Conservation (phyloP, 805 yeast genomes). For the Metschnikowia reukaufii region DNA sequence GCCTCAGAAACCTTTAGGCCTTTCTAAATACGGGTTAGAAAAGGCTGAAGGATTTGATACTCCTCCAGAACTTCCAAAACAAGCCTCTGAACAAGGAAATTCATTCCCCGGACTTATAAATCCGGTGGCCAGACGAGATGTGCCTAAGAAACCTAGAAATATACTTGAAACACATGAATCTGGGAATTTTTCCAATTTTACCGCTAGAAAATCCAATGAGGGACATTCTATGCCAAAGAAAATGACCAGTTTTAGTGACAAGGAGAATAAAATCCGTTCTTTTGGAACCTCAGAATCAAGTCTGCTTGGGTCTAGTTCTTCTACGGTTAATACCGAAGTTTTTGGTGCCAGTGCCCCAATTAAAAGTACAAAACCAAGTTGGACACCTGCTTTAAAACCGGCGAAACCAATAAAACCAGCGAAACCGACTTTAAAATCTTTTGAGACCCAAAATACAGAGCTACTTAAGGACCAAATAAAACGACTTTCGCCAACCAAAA, state of each 20-base stretch:
- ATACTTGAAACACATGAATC: neutral
- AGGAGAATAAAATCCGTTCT: conserved; percentile 1
- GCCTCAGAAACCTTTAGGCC: neutral
- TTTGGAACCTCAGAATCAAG: neutral
- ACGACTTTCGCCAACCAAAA: conserved; percentile 15
- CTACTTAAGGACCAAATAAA: conserved; percentile 9
- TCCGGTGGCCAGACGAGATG: conserved; percentile 2
- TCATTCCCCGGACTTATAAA: conserved; percentile 3
- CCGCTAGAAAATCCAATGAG: neutral
- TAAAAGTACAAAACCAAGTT: neutral
- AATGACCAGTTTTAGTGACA: conserved; percentile 1
- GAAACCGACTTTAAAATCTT: conserved; percentile 17
- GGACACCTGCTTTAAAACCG: conserved; percentile 2
- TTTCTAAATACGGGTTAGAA: neutral
- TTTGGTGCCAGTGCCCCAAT: neutral
- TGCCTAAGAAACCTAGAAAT: neutral
- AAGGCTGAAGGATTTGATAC: neutral
- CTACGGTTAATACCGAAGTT: neutral
- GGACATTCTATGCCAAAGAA: neutral
- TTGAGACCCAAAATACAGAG: conserved; percentile 11
- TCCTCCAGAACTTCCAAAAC: neutral
- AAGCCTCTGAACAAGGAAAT: neutral
- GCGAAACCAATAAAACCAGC: conserved; percentile 18
- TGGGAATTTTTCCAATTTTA: neutral
- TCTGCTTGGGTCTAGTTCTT: no score